These are phyloP conservation scores for Auxenochlorella protothecoides DNA, from an alignment of 139 green algal genomes.

Conservation along the genomic window DNA sequence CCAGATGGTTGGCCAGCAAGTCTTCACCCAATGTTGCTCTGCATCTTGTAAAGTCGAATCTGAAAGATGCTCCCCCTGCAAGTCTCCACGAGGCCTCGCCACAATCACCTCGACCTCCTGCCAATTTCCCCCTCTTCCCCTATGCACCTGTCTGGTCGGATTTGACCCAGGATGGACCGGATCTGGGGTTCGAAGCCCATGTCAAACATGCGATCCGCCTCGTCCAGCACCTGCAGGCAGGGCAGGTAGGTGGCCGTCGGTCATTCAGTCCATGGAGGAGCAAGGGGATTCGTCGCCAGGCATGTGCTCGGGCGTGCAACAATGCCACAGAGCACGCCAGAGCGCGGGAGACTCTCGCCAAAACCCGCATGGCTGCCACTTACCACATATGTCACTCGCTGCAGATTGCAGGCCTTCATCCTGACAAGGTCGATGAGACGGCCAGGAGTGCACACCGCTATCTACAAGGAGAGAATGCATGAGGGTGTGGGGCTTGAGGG, in stretches of 20 bases:
- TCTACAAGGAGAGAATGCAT: constrained; percentile 25
- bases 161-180: constrained; percentile 71
- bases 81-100: too few relatives aligned
- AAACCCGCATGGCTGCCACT: background rate
- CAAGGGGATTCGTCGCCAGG: too few relatives aligned
- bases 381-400: constrained; percentile 77
- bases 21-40: too few relatives aligned
- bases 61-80: too few relatives aligned
- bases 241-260: background rate
- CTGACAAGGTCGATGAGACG: constrained; percentile 75
- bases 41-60: too few relatives aligned
- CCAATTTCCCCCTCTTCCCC: too few relatives aligned
- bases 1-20: too few relatives aligned
- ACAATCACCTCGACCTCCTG: too few relatives aligned
- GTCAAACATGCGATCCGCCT: constrained; percentile 97
- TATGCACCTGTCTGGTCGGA: constrained; percentile 59
- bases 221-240: constrained; percentile 66
- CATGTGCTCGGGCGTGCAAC: background rate
- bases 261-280: background rate
- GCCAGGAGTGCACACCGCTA: constrained; percentile 80
- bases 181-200: constrained; percentile 91
- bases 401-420: constrained; percentile 53
- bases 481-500: too few relatives aligned
- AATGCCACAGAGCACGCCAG: background rate
- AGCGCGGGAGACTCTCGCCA: background rate